phyloP scores from a whole-genome alignment of 148 eudicot species.

The Rhododendron kiyosumense region DNA sequence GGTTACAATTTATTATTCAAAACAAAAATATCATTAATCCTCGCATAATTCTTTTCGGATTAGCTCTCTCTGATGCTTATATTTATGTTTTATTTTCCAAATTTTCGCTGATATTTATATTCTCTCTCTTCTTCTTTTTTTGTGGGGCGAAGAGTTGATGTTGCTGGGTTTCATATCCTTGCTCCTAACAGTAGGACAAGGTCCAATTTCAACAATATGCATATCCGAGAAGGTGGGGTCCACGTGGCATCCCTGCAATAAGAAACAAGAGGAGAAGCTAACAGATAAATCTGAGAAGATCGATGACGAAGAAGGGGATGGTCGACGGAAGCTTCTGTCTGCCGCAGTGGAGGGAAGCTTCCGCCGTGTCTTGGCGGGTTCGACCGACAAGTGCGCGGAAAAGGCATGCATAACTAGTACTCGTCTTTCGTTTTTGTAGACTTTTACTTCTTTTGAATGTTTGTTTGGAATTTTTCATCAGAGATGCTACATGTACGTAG shows the following conservation, averaged over 20 bases:
- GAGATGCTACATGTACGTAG: too few relatives aligned
- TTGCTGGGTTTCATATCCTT: constrained; percentile 50
- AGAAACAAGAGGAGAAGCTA: not conserved
- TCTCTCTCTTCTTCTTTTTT: not conserved
- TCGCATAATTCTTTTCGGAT: too few relatives aligned
- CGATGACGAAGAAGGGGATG: not conserved
- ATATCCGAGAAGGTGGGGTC: constrained; percentile 23
- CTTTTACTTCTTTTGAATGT: not conserved
- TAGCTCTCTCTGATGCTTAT: too few relatives aligned
- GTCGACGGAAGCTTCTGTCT: constrained; percentile 31
- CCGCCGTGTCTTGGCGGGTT: constrained; percentile 29
- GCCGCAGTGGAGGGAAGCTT: constrained; percentile 5
- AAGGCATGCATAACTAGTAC: constrained; percentile 12
- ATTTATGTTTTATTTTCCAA: not conserved
- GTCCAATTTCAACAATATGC: constrained; percentile 32
- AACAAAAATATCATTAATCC: too few relatives aligned
- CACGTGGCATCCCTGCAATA: constrained; percentile 45
- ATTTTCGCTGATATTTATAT: not conserved
- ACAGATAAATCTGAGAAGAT: too few relatives aligned
- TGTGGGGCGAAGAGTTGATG: constrained; percentile 41
- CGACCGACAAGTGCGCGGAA: constrained; percentile 29
- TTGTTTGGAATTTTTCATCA: not conserved
- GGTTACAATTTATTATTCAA: too few relatives aligned
- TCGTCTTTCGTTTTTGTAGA: not conserved
- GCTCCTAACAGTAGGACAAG: constrained; percentile 42